phyloP scores from a whole-genome alignment of 2,329 filamentous ascomycete genomes.

The Cyclaneusma minus region DNA sequence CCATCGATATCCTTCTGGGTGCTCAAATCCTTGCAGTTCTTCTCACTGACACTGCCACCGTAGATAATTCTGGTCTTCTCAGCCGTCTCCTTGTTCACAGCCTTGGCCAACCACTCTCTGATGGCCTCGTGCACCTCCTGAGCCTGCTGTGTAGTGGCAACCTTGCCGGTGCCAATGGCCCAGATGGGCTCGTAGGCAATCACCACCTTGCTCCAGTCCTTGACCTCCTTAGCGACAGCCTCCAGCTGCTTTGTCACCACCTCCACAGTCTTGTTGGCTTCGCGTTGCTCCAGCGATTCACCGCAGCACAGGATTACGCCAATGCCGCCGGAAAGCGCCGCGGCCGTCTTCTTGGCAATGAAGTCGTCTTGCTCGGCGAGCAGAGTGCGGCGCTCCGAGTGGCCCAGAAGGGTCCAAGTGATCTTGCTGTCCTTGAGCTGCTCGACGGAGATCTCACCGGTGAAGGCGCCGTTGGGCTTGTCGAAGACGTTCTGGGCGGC shows the following conservation, averaged over 20 bases:
- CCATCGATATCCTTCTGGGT: constrained; percentile 94
- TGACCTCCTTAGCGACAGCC: constrained; percentile 62
- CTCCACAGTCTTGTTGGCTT: constrained; percentile 70
- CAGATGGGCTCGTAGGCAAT: constrained; percentile 99
- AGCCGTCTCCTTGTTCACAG: constrained; percentile 59
- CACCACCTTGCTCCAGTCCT: constrained; percentile 88
- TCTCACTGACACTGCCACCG: constrained; percentile 90
- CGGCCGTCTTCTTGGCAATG: constrained; percentile 88
- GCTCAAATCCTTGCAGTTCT: constrained; percentile 89
- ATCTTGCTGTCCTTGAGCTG: constrained; percentile 84
- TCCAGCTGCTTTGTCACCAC: constrained; percentile 75
- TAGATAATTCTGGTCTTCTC: constrained; percentile 91
- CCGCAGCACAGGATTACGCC: constrained; percentile 95
- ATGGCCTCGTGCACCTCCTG: constrained; percentile 91
- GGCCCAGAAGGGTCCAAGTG: constrained; percentile 81
- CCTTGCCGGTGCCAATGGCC: constrained; percentile 88
- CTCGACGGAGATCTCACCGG: constrained; percentile 83
- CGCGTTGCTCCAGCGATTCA: constrained; percentile 86
- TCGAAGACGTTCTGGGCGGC: constrained; percentile 95
- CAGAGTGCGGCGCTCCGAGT: constrained; percentile 88
- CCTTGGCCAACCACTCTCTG: constrained; percentile 70
- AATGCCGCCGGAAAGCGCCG: constrained; percentile 72
- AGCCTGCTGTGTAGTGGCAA: constrained; percentile 75
- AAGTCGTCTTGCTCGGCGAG: constrained; percentile 75
- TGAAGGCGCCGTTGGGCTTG: constrained; percentile 93